A percentile compares a stretch with the other conserved stretches of the same genome.
Conservation (phyloP, 202 grass and related monocot species). For the Cymbopogon flexuosus region DNA sequence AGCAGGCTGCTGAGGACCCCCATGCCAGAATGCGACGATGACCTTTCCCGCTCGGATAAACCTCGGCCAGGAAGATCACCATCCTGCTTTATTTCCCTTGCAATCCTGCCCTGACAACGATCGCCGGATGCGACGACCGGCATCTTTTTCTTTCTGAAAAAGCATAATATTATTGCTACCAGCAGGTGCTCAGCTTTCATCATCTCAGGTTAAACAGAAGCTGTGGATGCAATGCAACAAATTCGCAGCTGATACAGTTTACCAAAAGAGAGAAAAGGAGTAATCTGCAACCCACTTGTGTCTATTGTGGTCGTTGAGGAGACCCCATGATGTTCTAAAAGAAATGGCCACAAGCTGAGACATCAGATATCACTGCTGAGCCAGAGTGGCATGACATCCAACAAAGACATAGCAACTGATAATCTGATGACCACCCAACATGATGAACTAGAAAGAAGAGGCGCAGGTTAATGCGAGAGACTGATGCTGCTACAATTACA, state of each 20-base stretch:
- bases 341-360: background rate
- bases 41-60: background rate
- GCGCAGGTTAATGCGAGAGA: background rate
- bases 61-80: slow-evolving; percentile 26
- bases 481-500: background rate
- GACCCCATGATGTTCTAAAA: background rate
- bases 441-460: background rate
- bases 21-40: background rate
- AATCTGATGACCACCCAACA: background rate
- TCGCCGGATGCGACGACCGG: background rate
- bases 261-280: background rate
- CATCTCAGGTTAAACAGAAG: background rate
- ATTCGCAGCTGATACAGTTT: background rate
- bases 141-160: slow-evolving; percentile 11
- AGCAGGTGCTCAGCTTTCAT: background rate
- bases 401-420: background rate
- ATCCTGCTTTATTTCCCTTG: background rate
- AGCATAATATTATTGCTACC: no score
- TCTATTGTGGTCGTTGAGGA: background rate
- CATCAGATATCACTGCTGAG: background rate
- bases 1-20: no score
- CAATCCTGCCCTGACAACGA: slow-evolving; percentile 16
- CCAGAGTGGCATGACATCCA: background rate
- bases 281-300: background rate
- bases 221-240: background rate